Percentiles rank a stretch among this genome's conserved stretches.
Evolutionary conservation across 371 early-diverging fungal species (phyloP).

Genomic region (Entomophthora muscae): DNA sequence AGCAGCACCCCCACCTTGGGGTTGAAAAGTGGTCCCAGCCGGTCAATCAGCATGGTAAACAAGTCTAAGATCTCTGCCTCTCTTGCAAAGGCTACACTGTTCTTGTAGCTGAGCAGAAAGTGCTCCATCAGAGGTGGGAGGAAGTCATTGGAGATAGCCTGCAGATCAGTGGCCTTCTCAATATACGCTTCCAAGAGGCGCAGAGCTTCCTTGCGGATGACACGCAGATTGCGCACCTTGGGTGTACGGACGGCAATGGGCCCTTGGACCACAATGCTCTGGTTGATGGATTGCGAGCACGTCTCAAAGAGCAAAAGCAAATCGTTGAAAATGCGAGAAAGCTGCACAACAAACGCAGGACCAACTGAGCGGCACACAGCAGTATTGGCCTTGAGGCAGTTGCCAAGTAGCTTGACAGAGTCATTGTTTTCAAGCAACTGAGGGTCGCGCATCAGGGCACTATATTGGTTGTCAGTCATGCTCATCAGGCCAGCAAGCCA

Average conservation of each 20-base stretch:
- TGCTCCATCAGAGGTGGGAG: constrained; percentile 83
- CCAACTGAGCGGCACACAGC: constrained; percentile 81
- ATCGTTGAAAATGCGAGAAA: constrained; percentile 74
- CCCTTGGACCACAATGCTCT: constrained; percentile 52
- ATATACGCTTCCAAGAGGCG: constrained; percentile 77
- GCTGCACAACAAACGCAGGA: constrained; percentile 62
- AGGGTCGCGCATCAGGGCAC: constrained; percentile 74
- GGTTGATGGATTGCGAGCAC: constrained; percentile 66
- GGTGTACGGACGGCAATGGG: constrained; percentile 80
- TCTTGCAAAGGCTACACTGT: constrained; percentile 67
- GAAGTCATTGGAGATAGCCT: constrained; percentile 54
- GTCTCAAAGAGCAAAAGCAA: constrained; percentile 77
- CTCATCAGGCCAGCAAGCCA: constrained; percentile 26
- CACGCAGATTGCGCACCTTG: constrained; percentile 72
- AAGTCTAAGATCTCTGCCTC: constrained; percentile 89
- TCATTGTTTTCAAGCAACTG: constrained; percentile 57
- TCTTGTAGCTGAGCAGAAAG: constrained; percentile 71
- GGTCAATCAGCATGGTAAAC: constrained; percentile 65
- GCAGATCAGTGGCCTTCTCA: constrained; percentile 57
- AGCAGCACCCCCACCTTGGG: constrained; percentile 69
- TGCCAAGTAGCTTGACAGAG: constrained; percentile 67
- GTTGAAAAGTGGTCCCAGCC: constrained; percentile 37
- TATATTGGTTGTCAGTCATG: constrained; percentile 12
- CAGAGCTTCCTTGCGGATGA: constrained; percentile 89
- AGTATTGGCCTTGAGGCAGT: constrained; percentile 90